Conservation (phyloP, 805 yeast species). For the Hanseniaspora vineae region DNA sequence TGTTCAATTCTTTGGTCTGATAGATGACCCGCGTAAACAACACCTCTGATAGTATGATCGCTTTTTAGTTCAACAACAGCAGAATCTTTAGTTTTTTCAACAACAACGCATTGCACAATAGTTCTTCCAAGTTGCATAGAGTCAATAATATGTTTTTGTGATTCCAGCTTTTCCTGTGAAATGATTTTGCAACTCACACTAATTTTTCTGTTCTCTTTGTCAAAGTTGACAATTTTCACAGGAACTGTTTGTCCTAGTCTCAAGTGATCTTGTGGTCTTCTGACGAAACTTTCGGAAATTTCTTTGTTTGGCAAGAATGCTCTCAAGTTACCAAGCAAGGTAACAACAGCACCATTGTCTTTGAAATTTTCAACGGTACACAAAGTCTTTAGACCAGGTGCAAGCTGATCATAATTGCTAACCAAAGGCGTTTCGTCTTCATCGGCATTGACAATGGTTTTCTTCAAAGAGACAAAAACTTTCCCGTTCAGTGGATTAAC, state of each 20-base stretch:
- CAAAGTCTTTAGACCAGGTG: constrained; percentile 33
- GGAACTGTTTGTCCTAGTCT: constrained; percentile 73
- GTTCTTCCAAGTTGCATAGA: constrained; percentile 48
- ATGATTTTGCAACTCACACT: constrained; percentile 58
- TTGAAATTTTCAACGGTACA: constrained; percentile 66
- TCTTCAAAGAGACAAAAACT: constrained; percentile 62
- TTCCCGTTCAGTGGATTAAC: constrained; percentile 33
- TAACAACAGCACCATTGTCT: constrained; percentile 68
- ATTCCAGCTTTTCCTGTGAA: constrained; percentile 35
- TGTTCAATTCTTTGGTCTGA: constrained; percentile 68
- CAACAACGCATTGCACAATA: constrained; percentile 43
- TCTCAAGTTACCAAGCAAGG: constrained; percentile 65
- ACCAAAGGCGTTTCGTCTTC: constrained; percentile 24
- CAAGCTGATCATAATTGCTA: constrained; percentile 37
- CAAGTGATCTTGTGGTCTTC: constrained; percentile 63
- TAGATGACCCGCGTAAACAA: constrained; percentile 60
- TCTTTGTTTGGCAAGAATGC: constrained; percentile 82
- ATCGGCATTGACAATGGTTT: constrained; percentile 54
- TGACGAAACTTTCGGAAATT: constrained; percentile 79
- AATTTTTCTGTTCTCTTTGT: constrained; percentile 39
- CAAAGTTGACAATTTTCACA: constrained; percentile 51
- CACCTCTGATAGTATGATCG: constrained; percentile 43
- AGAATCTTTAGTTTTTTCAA: constrained; percentile 66
- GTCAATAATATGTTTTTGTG: constrained; percentile 35
- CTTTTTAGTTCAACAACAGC: constrained; percentile 48